These are phyloP conservation scores for Mortierella hygrophila DNA, from an alignment of 192 early-diverging fungal species.

Conservation along the genomic window DNA sequence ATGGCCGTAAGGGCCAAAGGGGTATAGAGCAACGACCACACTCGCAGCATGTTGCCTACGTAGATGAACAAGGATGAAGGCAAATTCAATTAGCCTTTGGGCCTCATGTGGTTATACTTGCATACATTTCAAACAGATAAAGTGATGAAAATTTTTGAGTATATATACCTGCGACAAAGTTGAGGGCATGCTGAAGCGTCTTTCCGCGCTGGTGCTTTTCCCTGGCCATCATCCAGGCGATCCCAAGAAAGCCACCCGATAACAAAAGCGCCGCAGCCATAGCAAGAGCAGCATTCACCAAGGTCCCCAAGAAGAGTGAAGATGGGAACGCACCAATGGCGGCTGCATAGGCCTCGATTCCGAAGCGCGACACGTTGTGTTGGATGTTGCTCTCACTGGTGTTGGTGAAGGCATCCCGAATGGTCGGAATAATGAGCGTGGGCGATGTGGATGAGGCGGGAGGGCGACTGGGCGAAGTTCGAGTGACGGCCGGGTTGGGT, in stretches of 20 bases:
- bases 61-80: neutral
- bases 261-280: constrained; percentile 15
- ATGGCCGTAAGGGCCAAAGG: constrained; percentile 58
- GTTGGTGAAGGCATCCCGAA: constrained; percentile 33
- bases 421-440: constrained; percentile 27
- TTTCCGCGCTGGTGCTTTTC: constrained; percentile 53
- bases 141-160: too few species aligned
- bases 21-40: constrained; percentile 56
- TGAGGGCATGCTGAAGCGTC: constrained; percentile 39
- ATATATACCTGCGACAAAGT: constrained; percentile 44
- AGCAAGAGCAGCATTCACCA: constrained; percentile 29
- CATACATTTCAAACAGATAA: neutral
- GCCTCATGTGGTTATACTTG: neutral
- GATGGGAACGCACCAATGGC: constrained; percentile 45
- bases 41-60: constrained; percentile 57
- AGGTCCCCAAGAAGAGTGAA: constrained; percentile 25
- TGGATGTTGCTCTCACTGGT: constrained; percentile 1
- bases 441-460: constrained; percentile 6
- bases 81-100: neutral
- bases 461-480: neutral
- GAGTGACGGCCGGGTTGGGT: constrained; percentile 1
- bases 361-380: constrained; percentile 42
- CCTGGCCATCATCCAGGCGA: constrained; percentile 46
- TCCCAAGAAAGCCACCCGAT: constrained; percentile 15
- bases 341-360: constrained; percentile 46